phyloP scores from a whole-genome alignment of 2,329 filamentous ascomycete genomes.

The Thielaviopsis musarum region DNA sequence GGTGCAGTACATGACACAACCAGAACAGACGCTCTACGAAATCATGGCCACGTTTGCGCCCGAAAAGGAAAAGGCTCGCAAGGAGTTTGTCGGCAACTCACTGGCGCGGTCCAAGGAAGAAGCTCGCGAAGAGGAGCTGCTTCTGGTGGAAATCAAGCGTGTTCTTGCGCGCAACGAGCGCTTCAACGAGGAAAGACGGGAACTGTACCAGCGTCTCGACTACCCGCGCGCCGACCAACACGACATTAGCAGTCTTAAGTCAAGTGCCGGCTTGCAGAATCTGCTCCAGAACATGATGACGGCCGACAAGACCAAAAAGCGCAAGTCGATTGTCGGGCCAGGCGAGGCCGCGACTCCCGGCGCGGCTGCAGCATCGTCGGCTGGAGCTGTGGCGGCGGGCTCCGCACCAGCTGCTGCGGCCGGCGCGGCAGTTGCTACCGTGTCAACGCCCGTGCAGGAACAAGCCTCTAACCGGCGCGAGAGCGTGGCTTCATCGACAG shows the following conservation, averaged over 20 bases:
- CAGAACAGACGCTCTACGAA: slow-evolving; percentile 70
- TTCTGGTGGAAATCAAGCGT: slow-evolving; percentile 79
- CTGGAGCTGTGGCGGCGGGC: slow-evolving; percentile 14
- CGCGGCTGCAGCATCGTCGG: slow-evolving; percentile 16
- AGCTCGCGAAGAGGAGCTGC: slow-evolving; percentile 75
- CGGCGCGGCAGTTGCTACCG: background rate
- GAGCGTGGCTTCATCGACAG: slow-evolving; percentile 11
- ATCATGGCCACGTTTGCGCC: slow-evolving; percentile 78
- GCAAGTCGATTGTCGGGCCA: slow-evolving; percentile 51
- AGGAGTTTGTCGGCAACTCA: slow-evolving; percentile 67
- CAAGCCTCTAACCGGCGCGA: background rate
- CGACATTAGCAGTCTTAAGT: slow-evolving; percentile 63
- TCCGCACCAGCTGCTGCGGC: background rate
- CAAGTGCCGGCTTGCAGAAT: slow-evolving; percentile 60
- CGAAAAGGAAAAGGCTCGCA: slow-evolving; percentile 59
- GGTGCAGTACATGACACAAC: slow-evolving; percentile 68
- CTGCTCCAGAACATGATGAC: slow-evolving; percentile 69
- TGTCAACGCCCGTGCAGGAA: background rate
- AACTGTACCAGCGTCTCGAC: slow-evolving; percentile 75
- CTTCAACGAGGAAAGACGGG: slow-evolving; percentile 74
- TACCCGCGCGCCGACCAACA: slow-evolving; percentile 52
- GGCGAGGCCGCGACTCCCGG: slow-evolving; percentile 38
- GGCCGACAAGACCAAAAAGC: slow-evolving; percentile 79
- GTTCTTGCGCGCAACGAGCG: slow-evolving; percentile 76
- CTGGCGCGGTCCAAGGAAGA: slow-evolving; percentile 72